phyloP scores from a whole-genome alignment of 108 stramenopile species.

The Nannochloropsis gaditana region DNA sequence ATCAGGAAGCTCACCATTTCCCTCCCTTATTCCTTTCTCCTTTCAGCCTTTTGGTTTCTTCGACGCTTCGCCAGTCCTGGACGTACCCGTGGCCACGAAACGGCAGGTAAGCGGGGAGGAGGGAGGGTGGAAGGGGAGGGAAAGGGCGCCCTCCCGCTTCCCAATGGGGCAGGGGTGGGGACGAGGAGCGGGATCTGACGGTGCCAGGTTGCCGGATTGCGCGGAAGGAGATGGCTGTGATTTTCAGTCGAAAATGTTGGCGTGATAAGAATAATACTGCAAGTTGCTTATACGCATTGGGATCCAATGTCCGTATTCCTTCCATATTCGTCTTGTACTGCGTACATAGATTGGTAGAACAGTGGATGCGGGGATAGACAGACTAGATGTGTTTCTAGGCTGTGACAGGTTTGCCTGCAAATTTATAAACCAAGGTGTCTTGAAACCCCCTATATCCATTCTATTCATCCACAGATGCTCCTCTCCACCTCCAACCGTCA shows the following conservation, averaged over 20 bases:
- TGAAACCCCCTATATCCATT: background rate
- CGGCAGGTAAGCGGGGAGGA: background rate
- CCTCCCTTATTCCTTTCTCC: background rate
- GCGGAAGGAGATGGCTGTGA: too few species aligned
- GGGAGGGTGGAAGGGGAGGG: background rate
- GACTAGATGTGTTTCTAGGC: too few species aligned
- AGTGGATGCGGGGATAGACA: too few species aligned
- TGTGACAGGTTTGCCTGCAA: too few species aligned
- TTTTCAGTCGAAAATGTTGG: too few species aligned
- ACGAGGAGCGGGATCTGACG: too few species aligned
- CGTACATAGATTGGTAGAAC: background rate
- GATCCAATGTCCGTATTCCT: background rate
- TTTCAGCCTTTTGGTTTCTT: conserved; percentile 26
- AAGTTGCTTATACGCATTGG: background rate
- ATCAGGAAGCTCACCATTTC: too few species aligned
- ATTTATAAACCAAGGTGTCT: too few species aligned
- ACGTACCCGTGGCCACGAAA: background rate
- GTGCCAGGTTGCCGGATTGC: too few species aligned
- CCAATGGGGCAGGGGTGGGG: too few species aligned
- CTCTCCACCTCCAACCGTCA: background rate
- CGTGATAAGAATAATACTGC: background rate
- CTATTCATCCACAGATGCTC: background rate
- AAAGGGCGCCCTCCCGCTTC: too few species aligned
- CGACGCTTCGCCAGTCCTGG: conserved; percentile 26
- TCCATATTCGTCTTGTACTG: background rate